These are phyloP conservation scores for Hibiscus syriacus DNA, from an alignment of 345 rosid genomes.

Conservation along the genomic window DNA sequence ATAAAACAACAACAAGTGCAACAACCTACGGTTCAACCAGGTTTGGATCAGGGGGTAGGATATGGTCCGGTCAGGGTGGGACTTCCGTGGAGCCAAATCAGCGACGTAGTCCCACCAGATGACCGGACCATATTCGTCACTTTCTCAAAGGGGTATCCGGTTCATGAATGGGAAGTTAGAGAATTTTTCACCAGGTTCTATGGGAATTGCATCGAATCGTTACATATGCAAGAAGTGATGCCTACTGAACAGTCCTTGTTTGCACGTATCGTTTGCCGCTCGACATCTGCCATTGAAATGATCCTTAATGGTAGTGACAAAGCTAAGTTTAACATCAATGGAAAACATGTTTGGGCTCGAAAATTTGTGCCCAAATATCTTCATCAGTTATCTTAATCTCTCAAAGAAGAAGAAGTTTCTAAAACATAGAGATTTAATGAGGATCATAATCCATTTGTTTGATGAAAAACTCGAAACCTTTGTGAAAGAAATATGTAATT, in stretches of 20 bases:
- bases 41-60: background rate
- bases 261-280: conserved; percentile 36
- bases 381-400: background rate
- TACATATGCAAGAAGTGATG: conserved; percentile 47
- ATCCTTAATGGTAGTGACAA: conserved; percentile 28
- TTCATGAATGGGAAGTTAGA: conserved; percentile 37
- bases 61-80: background rate
- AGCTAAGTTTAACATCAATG: conserved; percentile 53
- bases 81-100: background rate
- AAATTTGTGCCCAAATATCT: conserved; percentile 39
- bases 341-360: conserved; percentile 67
- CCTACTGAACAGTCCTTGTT: conserved; percentile 35
- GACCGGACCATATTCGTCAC: conserved; percentile 58
- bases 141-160: conserved; percentile 57
- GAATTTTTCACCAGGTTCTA: conserved; percentile 29
- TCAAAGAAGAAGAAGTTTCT: too few relatives aligned
- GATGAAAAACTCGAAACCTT: background rate
- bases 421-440: background rate
- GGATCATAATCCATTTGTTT: background rate
- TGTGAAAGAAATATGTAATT: background rate
- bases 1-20: background rate
- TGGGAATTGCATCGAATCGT: conserved; percentile 46
- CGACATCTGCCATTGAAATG: conserved; percentile 12
- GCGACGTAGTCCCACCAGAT: conserved; percentile 16
- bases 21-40: background rate